These are phyloP conservation scores for Moringa oleifera DNA, from an alignment of 345 rosid genomes.

Conservation along the genomic window DNA sequence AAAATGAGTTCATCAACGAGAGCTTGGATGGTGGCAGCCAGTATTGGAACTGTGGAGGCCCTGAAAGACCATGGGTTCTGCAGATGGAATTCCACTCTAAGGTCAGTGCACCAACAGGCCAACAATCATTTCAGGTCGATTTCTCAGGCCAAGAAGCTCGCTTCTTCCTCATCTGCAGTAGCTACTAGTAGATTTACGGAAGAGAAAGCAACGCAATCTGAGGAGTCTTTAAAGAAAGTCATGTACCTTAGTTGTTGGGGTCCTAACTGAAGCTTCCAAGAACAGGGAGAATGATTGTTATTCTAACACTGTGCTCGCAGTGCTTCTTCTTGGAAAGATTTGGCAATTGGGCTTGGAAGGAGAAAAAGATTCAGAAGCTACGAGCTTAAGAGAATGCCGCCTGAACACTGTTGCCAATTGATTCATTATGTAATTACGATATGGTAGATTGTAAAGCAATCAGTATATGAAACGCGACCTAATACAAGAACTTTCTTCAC, in stretches of 20 bases:
- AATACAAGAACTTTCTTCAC: too few relatives aligned
- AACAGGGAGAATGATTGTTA: too few relatives aligned
- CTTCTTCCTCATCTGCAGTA: conserved; percentile 31
- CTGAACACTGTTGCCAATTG: too few relatives aligned
- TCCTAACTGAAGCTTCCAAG: conserved; percentile 19
- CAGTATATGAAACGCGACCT: too few relatives aligned
- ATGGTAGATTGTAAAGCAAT: too few relatives aligned
- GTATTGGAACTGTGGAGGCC: conserved; percentile 56
- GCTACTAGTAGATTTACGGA: conserved; percentile 4
- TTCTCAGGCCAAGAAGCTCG: conserved; percentile 39
- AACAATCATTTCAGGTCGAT: conserved; percentile 31
- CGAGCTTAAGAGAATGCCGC: too few relatives aligned
- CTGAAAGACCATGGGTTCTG: conserved; percentile 50
- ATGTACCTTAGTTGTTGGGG: too few relatives aligned
- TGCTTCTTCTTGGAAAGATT: too few relatives aligned
- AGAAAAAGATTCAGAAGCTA: too few relatives aligned
- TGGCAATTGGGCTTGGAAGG: too few relatives aligned
- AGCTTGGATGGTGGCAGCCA: conserved; percentile 45
- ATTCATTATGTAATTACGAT: too few relatives aligned
- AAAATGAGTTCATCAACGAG: conserved; percentile 41
- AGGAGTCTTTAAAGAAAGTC: conserved; percentile 41
- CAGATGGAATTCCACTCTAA: conserved; percentile 37
- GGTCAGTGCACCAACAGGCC: conserved; percentile 37
- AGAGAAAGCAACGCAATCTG: conserved; percentile 24
- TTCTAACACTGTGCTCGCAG: too few relatives aligned